A percentile compares a stretch with the other conserved stretches of the same genome.
phyloP scores from a whole-genome alignment of 345 rosid species.

The Citrus australasica region DNA sequence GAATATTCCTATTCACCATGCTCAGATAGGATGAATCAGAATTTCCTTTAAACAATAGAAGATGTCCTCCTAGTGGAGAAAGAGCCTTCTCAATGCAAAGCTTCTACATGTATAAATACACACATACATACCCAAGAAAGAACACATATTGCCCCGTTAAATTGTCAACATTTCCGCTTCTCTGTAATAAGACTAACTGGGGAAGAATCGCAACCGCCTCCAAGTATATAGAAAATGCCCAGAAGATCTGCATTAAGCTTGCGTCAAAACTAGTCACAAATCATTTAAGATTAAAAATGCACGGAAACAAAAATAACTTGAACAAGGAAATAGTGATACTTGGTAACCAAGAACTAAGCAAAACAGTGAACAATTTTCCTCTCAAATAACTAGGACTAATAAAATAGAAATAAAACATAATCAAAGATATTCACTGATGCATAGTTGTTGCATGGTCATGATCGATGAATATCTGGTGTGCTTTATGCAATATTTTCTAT shows the following conservation, averaged over 20 bases:
- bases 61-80: neutral
- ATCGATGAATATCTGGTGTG: neutral
- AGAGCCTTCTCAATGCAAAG: neutral
- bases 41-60: neutral
- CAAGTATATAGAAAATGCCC: slow-evolving; percentile 94
- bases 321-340: neutral
- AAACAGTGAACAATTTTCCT: neutral
- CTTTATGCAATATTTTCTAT: neutral
- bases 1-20: neutral
- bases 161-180: slow-evolving; percentile 96
- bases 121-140: slow-evolving; percentile 77
- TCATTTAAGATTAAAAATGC: neutral
- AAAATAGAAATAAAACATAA: neutral
- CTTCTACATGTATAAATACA: neutral
- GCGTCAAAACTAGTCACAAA: neutral
- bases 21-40: neutral
- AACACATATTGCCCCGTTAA: slow-evolving; percentile 91
- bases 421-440: neutral
- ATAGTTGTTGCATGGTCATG: neutral
- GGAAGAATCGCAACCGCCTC: slow-evolving; percentile 97
- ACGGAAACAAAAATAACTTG: neutral
- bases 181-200: slow-evolving; percentile 80
- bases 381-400: neutral
- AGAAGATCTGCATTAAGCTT: slow-evolving; percentile 49
- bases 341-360: neutral